Percentiles rank a stretch among this genome's conserved stretches.
These are phyloP conservation scores for Komagataella pseudopastoris DNA, from an alignment of 805 yeast species.

Conservation along the genomic window DNA sequence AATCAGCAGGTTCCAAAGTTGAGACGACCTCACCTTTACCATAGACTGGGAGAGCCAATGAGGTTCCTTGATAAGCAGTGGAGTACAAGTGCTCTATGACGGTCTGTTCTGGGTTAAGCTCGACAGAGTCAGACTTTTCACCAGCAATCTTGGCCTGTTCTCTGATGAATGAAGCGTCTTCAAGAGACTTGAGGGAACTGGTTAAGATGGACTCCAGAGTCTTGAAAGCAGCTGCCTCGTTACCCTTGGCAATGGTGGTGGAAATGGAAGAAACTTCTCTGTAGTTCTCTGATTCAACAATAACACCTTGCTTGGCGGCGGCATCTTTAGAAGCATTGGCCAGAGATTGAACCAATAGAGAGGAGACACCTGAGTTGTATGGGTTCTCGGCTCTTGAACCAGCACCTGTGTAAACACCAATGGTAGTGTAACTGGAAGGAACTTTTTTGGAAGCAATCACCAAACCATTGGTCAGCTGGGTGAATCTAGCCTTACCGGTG, in stretches of 20 bases:
- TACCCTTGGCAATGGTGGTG: slow-evolving; percentile 49
- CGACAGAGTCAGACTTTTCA: slow-evolving; percentile 37
- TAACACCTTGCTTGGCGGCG: slow-evolving; percentile 36
- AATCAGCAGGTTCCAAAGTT: slow-evolving; percentile 44
- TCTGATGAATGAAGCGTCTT: slow-evolving; percentile 28
- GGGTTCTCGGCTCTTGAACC: slow-evolving; percentile 75
- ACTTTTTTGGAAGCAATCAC: slow-evolving; percentile 59
- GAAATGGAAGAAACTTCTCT: slow-evolving; percentile 58
- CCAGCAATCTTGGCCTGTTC: slow-evolving; percentile 32
- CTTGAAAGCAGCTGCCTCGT: slow-evolving; percentile 33
- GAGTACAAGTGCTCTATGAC: slow-evolving; percentile 68
- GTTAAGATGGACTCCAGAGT: slow-evolving; percentile 14
- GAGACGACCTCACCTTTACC: slow-evolving; percentile 61
- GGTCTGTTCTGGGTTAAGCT: slow-evolving; percentile 38
- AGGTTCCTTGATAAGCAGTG: slow-evolving; percentile 79
- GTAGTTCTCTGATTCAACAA: slow-evolving; percentile 35
- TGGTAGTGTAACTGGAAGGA: slow-evolving; percentile 43
- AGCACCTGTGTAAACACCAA: slow-evolving; percentile 62
- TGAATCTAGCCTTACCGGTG: slow-evolving; percentile 47
- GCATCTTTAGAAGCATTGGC: slow-evolving; percentile 19
- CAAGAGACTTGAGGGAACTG: slow-evolving; percentile 15
- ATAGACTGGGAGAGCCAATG: slow-evolving; percentile 60
- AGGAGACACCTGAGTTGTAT: slow-evolving; percentile 72
- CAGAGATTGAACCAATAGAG: slow-evolving; percentile 42
- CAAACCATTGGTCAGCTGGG: slow-evolving; percentile 63